Percentiles rank a stretch among this genome's conserved stretches.
Conservation (phyloP, 805 yeast genomes). For the Yarrowia sp. region DNA sequence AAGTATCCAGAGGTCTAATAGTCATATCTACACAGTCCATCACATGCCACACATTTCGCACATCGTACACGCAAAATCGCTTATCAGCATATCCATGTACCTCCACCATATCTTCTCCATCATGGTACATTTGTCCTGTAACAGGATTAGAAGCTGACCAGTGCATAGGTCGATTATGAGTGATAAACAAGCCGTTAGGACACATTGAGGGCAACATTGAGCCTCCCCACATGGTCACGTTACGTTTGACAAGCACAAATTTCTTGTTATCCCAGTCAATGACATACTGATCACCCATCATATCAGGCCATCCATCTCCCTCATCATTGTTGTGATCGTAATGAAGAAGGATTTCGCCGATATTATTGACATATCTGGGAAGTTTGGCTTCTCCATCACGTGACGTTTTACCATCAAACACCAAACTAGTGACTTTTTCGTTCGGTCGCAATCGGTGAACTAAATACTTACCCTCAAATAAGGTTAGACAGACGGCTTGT, state of each 20-base stretch:
- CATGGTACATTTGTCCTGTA: background rate
- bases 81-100: background rate
- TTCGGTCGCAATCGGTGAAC: background rate
- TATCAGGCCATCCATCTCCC: background rate
- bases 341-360: background rate
- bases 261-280: background rate
- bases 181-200: background rate
- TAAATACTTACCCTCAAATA: background rate
- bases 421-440: background rate
- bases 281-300: background rate
- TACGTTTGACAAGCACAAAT: background rate
- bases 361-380: background rate
- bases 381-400: background rate
- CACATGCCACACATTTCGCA: background rate
- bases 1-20: background rate
- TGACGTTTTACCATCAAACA: background rate
- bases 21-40: background rate
- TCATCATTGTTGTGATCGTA: background rate
- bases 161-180: background rate
- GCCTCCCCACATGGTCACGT: background rate
- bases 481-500: no score
- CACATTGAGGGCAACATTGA: background rate
- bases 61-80: background rate
- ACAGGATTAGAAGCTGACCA: background rate
- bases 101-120: constrained; percentile 8